Evolutionary conservation across 2,329 filamentous ascomycete genomes (phyloP).

Genomic region (Cucurbitaria berberidis): DNA sequence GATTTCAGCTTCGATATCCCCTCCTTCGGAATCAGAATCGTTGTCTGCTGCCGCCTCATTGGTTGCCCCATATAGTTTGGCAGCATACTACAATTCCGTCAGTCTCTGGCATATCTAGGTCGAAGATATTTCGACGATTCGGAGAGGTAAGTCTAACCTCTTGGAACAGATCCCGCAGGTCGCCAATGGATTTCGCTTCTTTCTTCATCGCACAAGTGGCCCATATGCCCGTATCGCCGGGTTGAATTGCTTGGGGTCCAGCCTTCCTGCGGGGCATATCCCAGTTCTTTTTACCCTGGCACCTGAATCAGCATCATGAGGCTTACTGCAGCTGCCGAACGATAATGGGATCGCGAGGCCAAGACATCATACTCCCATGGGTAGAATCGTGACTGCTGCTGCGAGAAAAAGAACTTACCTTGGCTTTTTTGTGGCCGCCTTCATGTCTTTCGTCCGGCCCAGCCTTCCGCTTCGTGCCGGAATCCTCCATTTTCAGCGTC

Average conservation of each 20-base stretch:
- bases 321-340: slow-evolving; percentile 21
- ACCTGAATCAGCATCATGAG: slow-evolving; percentile 21
- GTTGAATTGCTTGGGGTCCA: slow-evolving; percentile 58
- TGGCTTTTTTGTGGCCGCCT: slow-evolving; percentile 44
- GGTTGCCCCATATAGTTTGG: slow-evolving; percentile 57
- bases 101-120: slow-evolving; percentile 8
- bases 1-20: slow-evolving; percentile 76
- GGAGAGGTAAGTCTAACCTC: slow-evolving; percentile 57
- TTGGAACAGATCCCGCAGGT: slow-evolving; percentile 70
- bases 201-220: slow-evolving; percentile 76
- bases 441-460: slow-evolving; percentile 31
- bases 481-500: slow-evolving; percentile 21
- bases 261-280: slow-evolving; percentile 46
- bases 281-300: slow-evolving; percentile 54
- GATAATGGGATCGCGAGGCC: slow-evolving; percentile 17
- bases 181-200: slow-evolving; percentile 71
- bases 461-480: slow-evolving; percentile 48
- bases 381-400: slow-evolving; percentile 16
- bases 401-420: slow-evolving; percentile 41
- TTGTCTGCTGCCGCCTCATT: slow-evolving; percentile 51
- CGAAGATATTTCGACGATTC: neutral
- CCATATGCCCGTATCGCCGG: slow-evolving; percentile 78
- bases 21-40: slow-evolving; percentile 39
- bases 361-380: slow-evolving; percentile 17
- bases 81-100: slow-evolving; percentile 68